Percentiles rank a stretch among this genome's conserved stretches.
Evolutionary conservation across 2,329 filamentous ascomycete genomes (phyloP).

Genomic region (Phaeosphaeria sp.): DNA sequence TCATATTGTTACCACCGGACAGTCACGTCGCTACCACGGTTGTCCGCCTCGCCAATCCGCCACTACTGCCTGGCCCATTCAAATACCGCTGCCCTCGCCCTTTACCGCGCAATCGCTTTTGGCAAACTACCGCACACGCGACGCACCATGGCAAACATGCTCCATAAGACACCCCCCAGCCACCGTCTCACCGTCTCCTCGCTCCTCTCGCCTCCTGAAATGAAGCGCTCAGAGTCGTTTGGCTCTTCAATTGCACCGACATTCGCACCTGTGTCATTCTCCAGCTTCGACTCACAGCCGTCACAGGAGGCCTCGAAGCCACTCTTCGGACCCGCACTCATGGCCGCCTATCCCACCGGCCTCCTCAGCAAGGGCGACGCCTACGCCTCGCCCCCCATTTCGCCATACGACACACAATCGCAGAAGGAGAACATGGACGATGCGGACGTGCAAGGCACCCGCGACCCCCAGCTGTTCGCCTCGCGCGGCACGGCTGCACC

Average conservation of each 20-base stretch:
- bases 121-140: slow-evolving; percentile 26
- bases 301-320: slow-evolving; percentile 30
- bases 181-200: slow-evolving; percentile 46
- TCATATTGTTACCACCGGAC: slow-evolving; percentile 14
- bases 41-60: slow-evolving; percentile 11
- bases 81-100: slow-evolving; percentile 14
- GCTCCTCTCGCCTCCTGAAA: slow-evolving; percentile 51
- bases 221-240: slow-evolving; percentile 50
- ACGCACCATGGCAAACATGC: slow-evolving; percentile 38
- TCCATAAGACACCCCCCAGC: slow-evolving; percentile 36
- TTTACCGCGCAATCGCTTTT: slow-evolving; percentile 10
- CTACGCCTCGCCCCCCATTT: slow-evolving; percentile 51
- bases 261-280: slow-evolving; percentile 27
- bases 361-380: slow-evolving; percentile 33
- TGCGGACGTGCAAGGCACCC: slow-evolving; percentile 33
- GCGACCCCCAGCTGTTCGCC: slow-evolving; percentile 47
- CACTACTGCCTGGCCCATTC: slow-evolving; percentile 17
- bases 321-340: slow-evolving; percentile 23
- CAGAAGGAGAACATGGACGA: slow-evolving; percentile 47
- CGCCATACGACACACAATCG: slow-evolving; percentile 43
- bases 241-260: slow-evolving; percentile 37
- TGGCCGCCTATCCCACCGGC: slow-evolving; percentile 28
- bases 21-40: slow-evolving; percentile 17
- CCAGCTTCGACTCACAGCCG: slow-evolving; percentile 36
- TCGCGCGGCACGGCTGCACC: slow-evolving; percentile 33